Conservation (phyloP, 495 filamentous ascomycete genomes). For the Penicillium parvum region DNA sequence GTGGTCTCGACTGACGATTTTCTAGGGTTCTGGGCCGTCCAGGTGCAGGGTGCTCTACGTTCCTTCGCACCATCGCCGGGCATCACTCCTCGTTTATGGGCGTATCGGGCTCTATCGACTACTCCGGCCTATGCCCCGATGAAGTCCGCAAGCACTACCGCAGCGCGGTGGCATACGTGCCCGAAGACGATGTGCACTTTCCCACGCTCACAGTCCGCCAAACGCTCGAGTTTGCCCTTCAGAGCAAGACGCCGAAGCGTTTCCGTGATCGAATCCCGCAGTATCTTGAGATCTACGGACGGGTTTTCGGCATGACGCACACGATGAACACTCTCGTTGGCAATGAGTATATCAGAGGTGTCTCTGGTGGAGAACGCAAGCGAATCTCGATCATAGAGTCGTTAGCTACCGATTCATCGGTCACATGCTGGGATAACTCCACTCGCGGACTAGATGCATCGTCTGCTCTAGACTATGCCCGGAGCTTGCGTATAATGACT, state of each 20-base stretch:
- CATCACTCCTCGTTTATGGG: constrained; percentile 72
- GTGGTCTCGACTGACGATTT: not conserved
- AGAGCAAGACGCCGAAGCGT: constrained; percentile 67
- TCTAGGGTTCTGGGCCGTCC: constrained; percentile 69
- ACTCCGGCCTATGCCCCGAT: constrained; percentile 63
- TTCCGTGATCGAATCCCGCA: constrained; percentile 66
- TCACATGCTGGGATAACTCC: constrained; percentile 80
- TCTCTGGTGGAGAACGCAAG: constrained; percentile 84
- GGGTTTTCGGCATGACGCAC: constrained; percentile 82
- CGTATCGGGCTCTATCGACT: constrained; percentile 73
- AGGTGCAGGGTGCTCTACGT: constrained; percentile 83
- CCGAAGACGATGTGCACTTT: constrained; percentile 78
- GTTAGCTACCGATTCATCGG: constrained; percentile 67
- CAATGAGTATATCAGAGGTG: constrained; percentile 73
- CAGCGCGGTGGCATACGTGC: constrained; percentile 77
- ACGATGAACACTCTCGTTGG: constrained; percentile 80
- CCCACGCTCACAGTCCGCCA: constrained; percentile 79
- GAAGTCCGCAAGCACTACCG: constrained; percentile 63
- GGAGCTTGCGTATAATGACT: constrained; percentile 73
- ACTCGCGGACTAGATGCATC: constrained; percentile 79
- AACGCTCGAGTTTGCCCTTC: constrained; percentile 74
- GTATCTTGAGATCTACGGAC: constrained; percentile 64
- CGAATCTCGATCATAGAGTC: constrained; percentile 49
- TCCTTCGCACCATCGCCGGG: constrained; percentile 79
- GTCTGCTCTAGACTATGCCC: constrained; percentile 67